Evolutionary conservation across 1,284 basidiomycete species (phyloP).

Genomic region (Athelia psychrophila): DNA sequence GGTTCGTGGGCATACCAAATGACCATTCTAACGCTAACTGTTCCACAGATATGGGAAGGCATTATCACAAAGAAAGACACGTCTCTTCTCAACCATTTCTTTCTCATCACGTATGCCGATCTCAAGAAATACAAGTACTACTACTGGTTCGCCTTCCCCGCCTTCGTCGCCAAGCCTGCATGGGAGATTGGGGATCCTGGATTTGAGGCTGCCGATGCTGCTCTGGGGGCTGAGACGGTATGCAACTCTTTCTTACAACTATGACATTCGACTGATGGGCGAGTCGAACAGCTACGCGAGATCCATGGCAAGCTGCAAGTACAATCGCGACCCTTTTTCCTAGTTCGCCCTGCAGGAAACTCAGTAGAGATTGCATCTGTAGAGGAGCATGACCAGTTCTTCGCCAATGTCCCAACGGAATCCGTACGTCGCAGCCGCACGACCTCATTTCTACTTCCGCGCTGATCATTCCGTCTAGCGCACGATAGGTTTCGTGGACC

Average conservation of each 20-base stretch:
- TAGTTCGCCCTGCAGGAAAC: slow-evolving; percentile 39
- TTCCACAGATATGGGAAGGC: slow-evolving; percentile 69
- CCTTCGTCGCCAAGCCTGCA: slow-evolving; percentile 80
- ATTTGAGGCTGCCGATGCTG: slow-evolving; percentile 47
- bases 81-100: slow-evolving; percentile 69
- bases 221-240: slow-evolving; percentile 31
- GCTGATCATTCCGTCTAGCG: slow-evolving; percentile 35
- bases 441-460: slow-evolving; percentile 4
- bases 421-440: slow-evolving; percentile 29
- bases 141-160: slow-evolving; percentile 98
- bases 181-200: slow-evolving; percentile 74
- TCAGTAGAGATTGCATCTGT: slow-evolving; percentile 46
- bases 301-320: slow-evolving; percentile 48
- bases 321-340: slow-evolving; percentile 53
- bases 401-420: slow-evolving; percentile 35
- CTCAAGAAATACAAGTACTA: slow-evolving; percentile 98
- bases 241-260: background rate
- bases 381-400: slow-evolving; percentile 55
- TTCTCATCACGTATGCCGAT: slow-evolving; percentile 93
- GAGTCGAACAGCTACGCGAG: slow-evolving; percentile 39
- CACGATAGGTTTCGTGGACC: slow-evolving; percentile 81
- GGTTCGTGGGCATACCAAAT: slow-evolving; percentile 33
- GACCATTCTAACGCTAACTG: slow-evolving; percentile 4
- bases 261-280: background rate
- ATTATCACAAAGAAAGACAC: slow-evolving; percentile 49